These are phyloP conservation scores for Sporopachydermia lactativora DNA, from an alignment of 805 yeast species.

Conservation along the genomic window DNA sequence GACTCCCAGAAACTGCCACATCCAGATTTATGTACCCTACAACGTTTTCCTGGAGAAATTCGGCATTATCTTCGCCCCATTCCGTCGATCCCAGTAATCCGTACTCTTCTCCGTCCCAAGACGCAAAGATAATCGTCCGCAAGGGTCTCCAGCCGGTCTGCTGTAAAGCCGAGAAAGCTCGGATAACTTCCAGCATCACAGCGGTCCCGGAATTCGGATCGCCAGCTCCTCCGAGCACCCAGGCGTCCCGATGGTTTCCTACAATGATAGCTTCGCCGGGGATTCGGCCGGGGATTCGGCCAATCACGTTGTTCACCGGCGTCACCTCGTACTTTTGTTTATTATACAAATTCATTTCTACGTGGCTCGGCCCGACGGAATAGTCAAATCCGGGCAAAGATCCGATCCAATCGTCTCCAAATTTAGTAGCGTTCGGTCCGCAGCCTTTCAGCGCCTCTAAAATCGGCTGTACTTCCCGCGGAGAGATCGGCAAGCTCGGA, in stretches of 20 bases:
- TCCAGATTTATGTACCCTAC: conserved; percentile 62
- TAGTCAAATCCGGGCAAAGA: conserved; percentile 30
- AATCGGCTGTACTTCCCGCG: conserved; percentile 48
- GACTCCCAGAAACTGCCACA: conserved; percentile 44
- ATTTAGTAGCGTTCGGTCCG: conserved; percentile 28
- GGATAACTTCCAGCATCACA: conserved; percentile 34
- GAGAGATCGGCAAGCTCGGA: conserved; percentile 60
- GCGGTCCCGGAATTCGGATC: conserved; percentile 38
- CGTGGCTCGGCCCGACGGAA: conserved; percentile 35
- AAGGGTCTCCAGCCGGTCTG: conserved; percentile 32
- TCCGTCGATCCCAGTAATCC: conserved; percentile 70
- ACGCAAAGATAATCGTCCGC: conserved; percentile 40
- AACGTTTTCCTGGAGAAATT: conserved; percentile 31
- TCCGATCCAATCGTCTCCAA: conserved; percentile 34
- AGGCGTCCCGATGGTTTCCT: conserved; percentile 42
- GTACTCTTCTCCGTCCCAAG: conserved; percentile 76
- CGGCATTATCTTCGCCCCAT: conserved; percentile 48
- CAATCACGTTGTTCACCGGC: conserved; percentile 51
- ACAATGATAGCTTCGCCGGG: conserved; percentile 38
- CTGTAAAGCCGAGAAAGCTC: conserved; percentile 32
- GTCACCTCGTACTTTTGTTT: conserved; percentile 47
- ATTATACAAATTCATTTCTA: conserved; percentile 39
- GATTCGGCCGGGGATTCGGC: conserved; percentile 39
- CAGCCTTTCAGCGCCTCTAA: conserved; percentile 41
- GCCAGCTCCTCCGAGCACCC: conserved; percentile 35